phyloP scores from a whole-genome alignment of 2,329 filamentous ascomycete genomes.

The Capronia americana region DNA sequence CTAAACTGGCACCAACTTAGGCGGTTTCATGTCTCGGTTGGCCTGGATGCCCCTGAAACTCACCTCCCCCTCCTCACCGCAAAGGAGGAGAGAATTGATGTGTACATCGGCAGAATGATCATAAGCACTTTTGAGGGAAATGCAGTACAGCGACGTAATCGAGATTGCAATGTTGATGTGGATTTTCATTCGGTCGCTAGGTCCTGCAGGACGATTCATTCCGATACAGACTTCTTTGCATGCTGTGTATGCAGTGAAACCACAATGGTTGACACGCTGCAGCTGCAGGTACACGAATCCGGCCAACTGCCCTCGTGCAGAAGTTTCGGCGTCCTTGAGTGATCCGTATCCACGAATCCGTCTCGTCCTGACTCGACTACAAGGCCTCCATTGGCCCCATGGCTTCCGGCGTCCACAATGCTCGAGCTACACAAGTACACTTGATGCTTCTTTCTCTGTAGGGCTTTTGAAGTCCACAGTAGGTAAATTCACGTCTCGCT shows the following conservation, averaged over 20 bases:
- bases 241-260: background rate
- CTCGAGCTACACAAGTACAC: too few species aligned
- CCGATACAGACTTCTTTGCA: slow-evolving; percentile 7
- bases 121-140: background rate
- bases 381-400: background rate
- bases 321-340: background rate
- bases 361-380: background rate
- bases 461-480: background rate
- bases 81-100: background rate
- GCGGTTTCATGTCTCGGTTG: background rate
- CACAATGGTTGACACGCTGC: background rate
- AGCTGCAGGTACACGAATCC: background rate
- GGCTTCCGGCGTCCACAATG: background rate
- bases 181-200: background rate
- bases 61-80: background rate
- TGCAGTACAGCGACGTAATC: background rate
- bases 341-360: background rate
- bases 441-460: background rate
- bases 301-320: background rate
- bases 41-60: background rate
- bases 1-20: background rate
- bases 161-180: slow-evolving; percentile 1
- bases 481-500: background rate
- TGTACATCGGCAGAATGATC: background rate
- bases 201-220: background rate